Evolutionary conservation across 2,329 filamentous ascomycete species (phyloP), one percentile per base, ranked within the genome.

Genomic region (Penicillium sp.): DNA sequence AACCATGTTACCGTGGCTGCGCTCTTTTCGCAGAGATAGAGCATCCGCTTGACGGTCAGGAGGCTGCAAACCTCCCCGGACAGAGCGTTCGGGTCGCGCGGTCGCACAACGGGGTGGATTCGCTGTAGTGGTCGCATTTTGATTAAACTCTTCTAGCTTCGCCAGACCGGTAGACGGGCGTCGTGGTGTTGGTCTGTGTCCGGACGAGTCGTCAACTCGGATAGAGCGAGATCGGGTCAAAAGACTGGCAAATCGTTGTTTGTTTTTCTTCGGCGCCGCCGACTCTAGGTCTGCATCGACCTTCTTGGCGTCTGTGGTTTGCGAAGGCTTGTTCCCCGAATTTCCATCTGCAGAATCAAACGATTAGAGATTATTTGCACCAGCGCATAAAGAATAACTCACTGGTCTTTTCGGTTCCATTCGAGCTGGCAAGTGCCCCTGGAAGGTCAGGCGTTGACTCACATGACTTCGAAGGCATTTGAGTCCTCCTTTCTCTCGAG

Each of bases 11-110:
- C 71, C 68, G 51, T 74, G 55, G 32, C 59, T 61, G 55, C 64
- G 66, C 51, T 76, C 66, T 57, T 68, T 69, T 44, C 68, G 60
- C 56, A 67, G 54, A 53, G 77, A 71, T 26, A 54, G 53, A 30
- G 61, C 54, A 40, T 69, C 73, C 42, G 62, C 59, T 46, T 77
- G 75, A 26, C 89, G 84, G 69, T 95, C 90, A 58, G 85, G 84
- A 3, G 51, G 80, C 72, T 23, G 80, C 79, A 29, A 87, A 84
- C 58, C 72, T 74, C 78, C 89, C 86, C 76, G 87, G 64, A 87
- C 85, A 3, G 85, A 81, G 62, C 86, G 83, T 53, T 91, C 89
- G 63, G 84, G 82, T 35, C 84, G 81, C 32, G 85, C 71, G 1
- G 87, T 84, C 9, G 88, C 83, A 1, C 86, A 86, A 68, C 81